Evolutionary conservation across 257 asterid species (phyloP).

Genomic region (Solanum rostratum): DNA sequence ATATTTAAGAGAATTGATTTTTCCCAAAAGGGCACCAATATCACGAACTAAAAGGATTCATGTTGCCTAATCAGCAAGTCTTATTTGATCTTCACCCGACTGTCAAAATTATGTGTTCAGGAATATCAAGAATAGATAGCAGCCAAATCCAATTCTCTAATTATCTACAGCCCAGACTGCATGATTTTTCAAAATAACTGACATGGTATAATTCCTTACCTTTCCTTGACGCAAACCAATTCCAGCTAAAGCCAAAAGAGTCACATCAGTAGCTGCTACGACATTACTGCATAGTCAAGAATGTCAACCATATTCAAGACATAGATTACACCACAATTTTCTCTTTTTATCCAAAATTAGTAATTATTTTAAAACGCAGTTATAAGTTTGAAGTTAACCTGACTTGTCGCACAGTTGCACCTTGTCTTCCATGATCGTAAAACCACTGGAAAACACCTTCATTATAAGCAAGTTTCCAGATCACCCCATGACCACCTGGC

Average conservation of each 20-base stretch:
- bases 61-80: not conserved
- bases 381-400: slow-evolving; percentile 37
- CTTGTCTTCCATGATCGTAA: slow-evolving; percentile 60
- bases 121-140: not conserved
- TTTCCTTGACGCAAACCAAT: slow-evolving; percentile 78
- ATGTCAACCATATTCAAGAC: slow-evolving; percentile 21
- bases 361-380: not conserved
- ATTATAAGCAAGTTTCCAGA: slow-evolving; percentile 96
- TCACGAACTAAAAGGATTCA: not conserved
- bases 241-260: slow-evolving; percentile 91
- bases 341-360: not conserved
- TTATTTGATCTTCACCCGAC: not conserved
- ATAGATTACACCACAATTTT: slow-evolving; percentile 2
- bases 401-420: slow-evolving; percentile 95
- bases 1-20: not conserved
- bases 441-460: slow-evolving; percentile 95
- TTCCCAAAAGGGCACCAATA: not conserved
- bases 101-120: not conserved
- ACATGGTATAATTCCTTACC: slow-evolving; percentile 35
- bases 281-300: slow-evolving; percentile 68
- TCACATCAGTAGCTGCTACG: slow-evolving; percentile 95
- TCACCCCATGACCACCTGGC: slow-evolving; percentile 99
- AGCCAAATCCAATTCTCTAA: not conserved
- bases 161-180: not conserved
- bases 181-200: not conserved